These are phyloP conservation scores for Paracorniculantispora psalliotae DNA, from an alignment of 2,329 filamentous ascomycete genomes.

Conservation along the genomic window DNA sequence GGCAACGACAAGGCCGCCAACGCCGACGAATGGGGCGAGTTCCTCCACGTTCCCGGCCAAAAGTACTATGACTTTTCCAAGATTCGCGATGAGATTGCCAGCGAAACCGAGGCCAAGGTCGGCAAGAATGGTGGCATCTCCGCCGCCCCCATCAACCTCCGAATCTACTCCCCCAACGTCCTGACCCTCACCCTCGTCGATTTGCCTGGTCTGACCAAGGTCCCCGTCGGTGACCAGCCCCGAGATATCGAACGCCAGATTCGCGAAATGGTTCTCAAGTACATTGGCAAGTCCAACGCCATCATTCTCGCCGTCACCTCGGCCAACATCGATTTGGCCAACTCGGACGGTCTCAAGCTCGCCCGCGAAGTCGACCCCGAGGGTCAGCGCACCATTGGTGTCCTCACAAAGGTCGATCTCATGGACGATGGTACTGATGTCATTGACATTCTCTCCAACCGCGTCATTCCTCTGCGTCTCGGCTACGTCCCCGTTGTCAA, in stretches of 20 bases:
- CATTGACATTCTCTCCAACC: constrained; percentile 94
- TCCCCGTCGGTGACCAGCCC: constrained; percentile 93
- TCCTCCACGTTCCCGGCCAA: constrained; percentile 93
- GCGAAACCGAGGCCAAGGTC: constrained; percentile 94
- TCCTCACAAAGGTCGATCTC: constrained; percentile 95
- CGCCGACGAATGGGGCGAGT: constrained; percentile 95
- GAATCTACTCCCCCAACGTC: constrained; percentile 98
- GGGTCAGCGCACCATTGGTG: constrained; percentile 95
- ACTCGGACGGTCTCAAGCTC: constrained; percentile 95
- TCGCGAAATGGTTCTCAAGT: constrained; percentile 95
- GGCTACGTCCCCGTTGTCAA: constrained; percentile 98
- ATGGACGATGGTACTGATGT: constrained; percentile 99
- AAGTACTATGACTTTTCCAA: constrained; percentile 99
- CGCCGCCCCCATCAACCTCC: constrained; percentile 91
- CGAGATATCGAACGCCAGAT: constrained; percentile 97
- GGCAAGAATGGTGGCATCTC: constrained; percentile 96
- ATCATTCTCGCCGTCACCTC: constrained; percentile 96
- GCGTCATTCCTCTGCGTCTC: constrained; percentile 89
- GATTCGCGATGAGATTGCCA: constrained; percentile 94
- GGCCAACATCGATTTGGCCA: constrained; percentile 96
- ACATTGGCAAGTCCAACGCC: constrained; percentile 96
- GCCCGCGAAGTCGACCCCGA: constrained; percentile 96
- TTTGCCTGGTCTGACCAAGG: constrained; percentile 92
- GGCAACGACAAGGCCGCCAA: constrained; percentile 84
- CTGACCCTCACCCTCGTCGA: constrained; percentile 95